Evolutionary conservation across 805 yeast species (phyloP), one percentile per base, ranked within the genome.

Genomic region (Metschnikowia matae): DNA sequence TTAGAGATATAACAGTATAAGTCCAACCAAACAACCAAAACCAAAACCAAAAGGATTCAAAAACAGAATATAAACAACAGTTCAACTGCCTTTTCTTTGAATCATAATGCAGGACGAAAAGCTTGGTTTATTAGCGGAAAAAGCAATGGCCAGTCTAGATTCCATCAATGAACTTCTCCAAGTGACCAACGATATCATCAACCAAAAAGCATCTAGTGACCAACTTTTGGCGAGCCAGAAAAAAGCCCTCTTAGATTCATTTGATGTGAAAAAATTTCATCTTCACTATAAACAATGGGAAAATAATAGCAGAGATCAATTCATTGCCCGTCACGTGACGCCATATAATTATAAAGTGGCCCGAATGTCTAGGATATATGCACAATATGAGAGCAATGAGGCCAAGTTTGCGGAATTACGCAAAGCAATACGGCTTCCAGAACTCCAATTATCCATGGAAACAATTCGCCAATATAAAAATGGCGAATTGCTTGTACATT

Each of bases 301-400:
- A 41, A 39, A 55, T 31, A 44, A 48, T 3, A 45, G 52, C 38
- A 58, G 35, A 21, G 52, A 54, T 10, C 48, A 51, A 44, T 65
- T 67, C 39, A 50, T 68, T 3, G 53, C 60, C 11, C 44, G 51
- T 14, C 66, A 68, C 20, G 58, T 66, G 6, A 46, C 44, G 6
- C 54, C 58, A 3, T 73, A 71, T 52, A 73, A 73, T 57, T 57
- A 60, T 47, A 60, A 58, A 17, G 50, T 61, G 15, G 71, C 66
- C 2, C 59, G 65, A 43, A 61, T 70, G 59, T 56, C 65, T 10
- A 61, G 70, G 20, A 44, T 66, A 4, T 63, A 69, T 47, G 43
- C 50, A 29, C 63, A 64, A 13, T 52, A 62, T 17, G 66, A 63
- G 35, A 49, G 40, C 10, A 53, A 65, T 18, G 57, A 54, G 21